A percentile compares a stretch with the other conserved stretches of the same genome.
phyloP scores from a whole-genome alignment of 768 basidiomycete species.

The Suillus paluster region DNA sequence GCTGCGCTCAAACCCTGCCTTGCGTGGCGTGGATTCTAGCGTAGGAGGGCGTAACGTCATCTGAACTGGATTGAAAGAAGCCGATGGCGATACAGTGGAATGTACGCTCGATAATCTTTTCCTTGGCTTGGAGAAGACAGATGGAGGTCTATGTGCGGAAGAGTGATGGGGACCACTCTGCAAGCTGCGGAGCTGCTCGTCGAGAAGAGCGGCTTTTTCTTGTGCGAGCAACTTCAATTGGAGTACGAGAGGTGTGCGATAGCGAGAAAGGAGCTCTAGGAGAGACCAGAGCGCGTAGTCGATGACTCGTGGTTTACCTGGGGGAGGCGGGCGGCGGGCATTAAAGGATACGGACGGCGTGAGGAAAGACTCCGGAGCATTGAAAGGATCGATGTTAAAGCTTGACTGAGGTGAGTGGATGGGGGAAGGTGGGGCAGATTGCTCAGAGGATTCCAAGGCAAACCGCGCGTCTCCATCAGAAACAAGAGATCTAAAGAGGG shows the following conservation, averaged over 20 bases:
- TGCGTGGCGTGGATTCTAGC: slow-evolving; percentile 39
- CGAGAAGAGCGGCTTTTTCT: slow-evolving; percentile 61
- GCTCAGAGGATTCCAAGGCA: slow-evolving; percentile 46
- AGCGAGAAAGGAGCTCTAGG: slow-evolving; percentile 66
- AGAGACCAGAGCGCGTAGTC: slow-evolving; percentile 79
- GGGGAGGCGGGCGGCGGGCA: slow-evolving; percentile 18
- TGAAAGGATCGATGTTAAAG: slow-evolving; percentile 16
- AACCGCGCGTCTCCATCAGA: slow-evolving; percentile 67
- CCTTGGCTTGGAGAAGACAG: slow-evolving; percentile 62
- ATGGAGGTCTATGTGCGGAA: slow-evolving; percentile 48
- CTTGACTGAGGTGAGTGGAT: slow-evolving; percentile 54
- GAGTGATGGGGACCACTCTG: slow-evolving; percentile 31
- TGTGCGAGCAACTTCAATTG: slow-evolving; percentile 70
- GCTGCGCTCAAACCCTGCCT: slow-evolving; percentile 47
- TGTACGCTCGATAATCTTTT: slow-evolving; percentile 42
- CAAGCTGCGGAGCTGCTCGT: slow-evolving; percentile 51
- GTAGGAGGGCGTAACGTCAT: slow-evolving; percentile 26
- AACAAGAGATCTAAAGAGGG: slow-evolving; percentile 54
- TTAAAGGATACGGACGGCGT: slow-evolving; percentile 6
- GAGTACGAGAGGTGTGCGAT: slow-evolving; percentile 62
- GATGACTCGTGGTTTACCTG: slow-evolving; percentile 55
- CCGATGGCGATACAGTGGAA: slow-evolving; percentile 27
- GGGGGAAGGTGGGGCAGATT: slow-evolving; percentile 56
- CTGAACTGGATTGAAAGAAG: background rate
- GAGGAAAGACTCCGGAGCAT: slow-evolving; percentile 1